Base-by-base conservation (phyloP, 176 grass and related monocot genomes). In the Typha latifolia region DNA sequence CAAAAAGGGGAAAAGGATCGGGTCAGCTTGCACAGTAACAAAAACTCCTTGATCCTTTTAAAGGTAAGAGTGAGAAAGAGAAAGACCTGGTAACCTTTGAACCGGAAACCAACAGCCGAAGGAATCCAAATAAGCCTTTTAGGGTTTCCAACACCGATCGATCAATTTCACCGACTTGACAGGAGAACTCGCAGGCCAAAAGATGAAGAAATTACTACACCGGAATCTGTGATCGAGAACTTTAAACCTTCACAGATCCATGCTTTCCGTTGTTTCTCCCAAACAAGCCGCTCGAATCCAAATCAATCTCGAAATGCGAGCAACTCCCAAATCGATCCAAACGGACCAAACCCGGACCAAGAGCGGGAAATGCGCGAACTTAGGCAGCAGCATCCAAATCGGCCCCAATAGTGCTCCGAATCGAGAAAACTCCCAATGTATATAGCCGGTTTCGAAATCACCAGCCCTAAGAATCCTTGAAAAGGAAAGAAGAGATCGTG, bases 21-120 rank as follows among this genome's bases (percentile, higher is more conserved):
- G 26, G 64, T 68, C 67, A 48, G 59, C 49, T 62, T 56, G 32
- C 62, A 79, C 71, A 71, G 75, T 49, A 75, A 63, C 64, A 66
- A 50, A 14, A 50, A 14, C 75, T 69, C 62, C 24, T 67, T 43
- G 7, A 43, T 43, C 37, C 37, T 10, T 67, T 43, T 43, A 43
- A 43, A 63, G 51, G 0, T 18, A 31, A 31, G 47, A 76, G 66
- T 26, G 62, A 6, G 37, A 43, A 43, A 22, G 20, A 32, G 31
- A 76, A 64, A 61, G 47, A n/a, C 63, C 73, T 49, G 27, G 26
- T 21, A 64, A 76, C 55, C 12, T 49, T 69, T 51, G 48, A 27
- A 69, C 12, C 21, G 4, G 15, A 19, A 24, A 22, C 64, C 55
- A 43, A 6, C 37, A 43, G 37, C 9, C 37, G 8, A 43, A 43